Evolutionary conservation across 768 basidiomycete species (phyloP), one percentile per base, ranked within the genome.

Genomic region (Chalciporus sphaerocephalus): DNA sequence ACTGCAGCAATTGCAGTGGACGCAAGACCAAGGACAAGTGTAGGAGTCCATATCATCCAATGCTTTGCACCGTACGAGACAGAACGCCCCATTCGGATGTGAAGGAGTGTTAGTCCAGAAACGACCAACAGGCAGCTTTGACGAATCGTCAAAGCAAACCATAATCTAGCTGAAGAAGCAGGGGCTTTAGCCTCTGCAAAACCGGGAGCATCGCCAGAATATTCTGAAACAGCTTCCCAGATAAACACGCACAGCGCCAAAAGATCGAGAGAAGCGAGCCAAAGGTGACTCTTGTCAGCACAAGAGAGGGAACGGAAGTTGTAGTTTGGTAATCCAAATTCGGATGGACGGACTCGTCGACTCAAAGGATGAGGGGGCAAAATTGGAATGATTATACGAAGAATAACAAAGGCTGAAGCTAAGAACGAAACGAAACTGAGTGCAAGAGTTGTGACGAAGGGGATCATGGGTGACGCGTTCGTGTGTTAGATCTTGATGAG

Each of bases 31-130:
- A 87, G 65, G 42, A 85, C 50, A 10, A 80, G 44, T 3, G 78
- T 78, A 2, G 87, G 87, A 8, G 71, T 74, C 83, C 82, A 87
- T 25, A 89, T 59, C 73, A 85, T 79, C 81, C 83, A 86, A 50
- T 88, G 84, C 40, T 68, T 80, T n/a, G 58, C 50, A 12, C 87
- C 85, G 51, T 86, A 85, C 8, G 81, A 76, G 10, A 87, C 76
- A 0, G 87, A 76, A 40, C 76, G 79, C 15, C 80, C 85, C 72
- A 83, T 70, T 12, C 86, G 79, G 50, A 88, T 77, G 47, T 88
- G 81, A 21, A 86, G 68, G 28, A 89, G 72, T 15, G 83, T 83
- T 41, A 87, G 68, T 16, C 65, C 69, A 3, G 73, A 73, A 24
- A 87, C 69, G 34, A 86, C 62, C 42, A 87, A 69, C 41, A 89